These are phyloP conservation scores for Kuraishia ogatae DNA, from an alignment of 805 yeast species.

Conservation along the genomic window DNA sequence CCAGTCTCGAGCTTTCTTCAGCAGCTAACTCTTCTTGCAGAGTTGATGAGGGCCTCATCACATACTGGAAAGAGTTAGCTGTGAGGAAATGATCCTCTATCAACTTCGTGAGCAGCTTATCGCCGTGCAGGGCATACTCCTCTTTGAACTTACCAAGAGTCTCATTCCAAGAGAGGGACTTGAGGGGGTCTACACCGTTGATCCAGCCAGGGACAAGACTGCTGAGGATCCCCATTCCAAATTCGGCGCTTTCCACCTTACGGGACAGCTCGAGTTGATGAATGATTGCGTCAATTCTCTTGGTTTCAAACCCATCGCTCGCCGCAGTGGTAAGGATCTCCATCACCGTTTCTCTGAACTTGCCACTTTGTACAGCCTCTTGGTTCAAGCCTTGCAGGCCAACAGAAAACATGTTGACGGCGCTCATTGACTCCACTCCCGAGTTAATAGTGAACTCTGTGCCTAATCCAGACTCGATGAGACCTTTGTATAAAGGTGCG, in stretches of 20 bases:
- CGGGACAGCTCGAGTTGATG: conserved; percentile 81
- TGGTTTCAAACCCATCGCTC: conserved; percentile 37
- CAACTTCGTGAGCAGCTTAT: conserved; percentile 50
- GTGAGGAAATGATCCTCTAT: conserved; percentile 43
- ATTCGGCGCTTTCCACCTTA: conserved; percentile 83
- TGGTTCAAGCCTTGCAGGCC: conserved; percentile 72
- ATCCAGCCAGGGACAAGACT: conserved; percentile 81
- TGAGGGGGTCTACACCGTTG: conserved; percentile 71
- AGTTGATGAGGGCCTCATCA: conserved; percentile 61
- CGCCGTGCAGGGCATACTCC: conserved; percentile 46
- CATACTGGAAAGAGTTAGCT: conserved; percentile 56
- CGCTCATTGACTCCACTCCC: conserved; percentile 79
- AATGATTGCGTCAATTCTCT: conserved; percentile 74
- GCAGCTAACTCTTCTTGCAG: conserved; percentile 40
- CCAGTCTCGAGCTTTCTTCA: conserved; percentile 52
- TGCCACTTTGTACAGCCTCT: conserved; percentile 30
- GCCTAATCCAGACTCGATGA: conserved; percentile 80
- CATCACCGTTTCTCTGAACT: conserved; percentile 38
- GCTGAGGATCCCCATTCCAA: conserved; percentile 72
- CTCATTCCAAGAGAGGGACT: conserved; percentile 55
- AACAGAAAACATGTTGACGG: conserved; percentile 67
- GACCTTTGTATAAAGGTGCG: conserved; percentile 78
- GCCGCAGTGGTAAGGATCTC: conserved; percentile 37
- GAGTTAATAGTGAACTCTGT: conserved; percentile 82
- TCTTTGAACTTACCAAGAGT: conserved; percentile 49